These are phyloP conservation scores for Amanita phalloides DNA, from an alignment of 768 basidiomycete genomes.

Conservation along the genomic window DNA sequence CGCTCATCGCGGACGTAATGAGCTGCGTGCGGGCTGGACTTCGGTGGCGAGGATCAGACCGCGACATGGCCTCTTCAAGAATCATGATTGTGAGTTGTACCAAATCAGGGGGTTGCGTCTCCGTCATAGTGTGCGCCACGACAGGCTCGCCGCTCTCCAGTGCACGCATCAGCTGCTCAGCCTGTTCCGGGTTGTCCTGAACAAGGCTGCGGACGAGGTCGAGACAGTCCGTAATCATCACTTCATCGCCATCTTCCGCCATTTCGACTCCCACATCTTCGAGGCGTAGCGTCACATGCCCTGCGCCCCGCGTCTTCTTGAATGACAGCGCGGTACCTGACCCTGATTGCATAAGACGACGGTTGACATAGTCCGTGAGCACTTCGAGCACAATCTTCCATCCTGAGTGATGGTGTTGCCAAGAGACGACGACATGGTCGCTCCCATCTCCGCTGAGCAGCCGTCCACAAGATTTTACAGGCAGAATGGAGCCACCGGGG, in stretches of 20 bases:
- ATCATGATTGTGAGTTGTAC: constrained; percentile 76
- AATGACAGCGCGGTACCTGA: constrained; percentile 40
- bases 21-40: constrained; percentile 44
- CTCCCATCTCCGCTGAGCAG: constrained; percentile 64
- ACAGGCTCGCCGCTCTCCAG: constrained; percentile 50
- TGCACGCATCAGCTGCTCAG: constrained; percentile 53
- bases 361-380: constrained; percentile 64
- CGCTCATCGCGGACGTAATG: constrained; percentile 73
- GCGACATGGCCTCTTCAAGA: constrained; percentile 66
- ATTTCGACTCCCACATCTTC: constrained; percentile 70
- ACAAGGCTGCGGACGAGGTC: constrained; percentile 75
- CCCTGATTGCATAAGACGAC: constrained; percentile 33
- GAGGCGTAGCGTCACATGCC: constrained; percentile 35
- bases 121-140: constrained; percentile 39
- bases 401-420: constrained; percentile 76
- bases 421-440: constrained; percentile 61
- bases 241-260: constrained; percentile 49
- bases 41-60: constrained; percentile 28
- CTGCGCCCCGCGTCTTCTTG: constrained; percentile 28
- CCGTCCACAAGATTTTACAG: constrained; percentile 53
- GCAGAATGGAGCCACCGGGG: constrained; percentile 68
- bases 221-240: constrained; percentile 58
- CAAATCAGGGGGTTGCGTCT: constrained; percentile 53
- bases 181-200: constrained; percentile 55
- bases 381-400: constrained; percentile 84